A percentile compares a stretch with the other conserved stretches of the same genome.
These are phyloP conservation scores for Irpex sp. DNA, from an alignment of 1,284 basidiomycete genomes.

Conservation along the genomic window DNA sequence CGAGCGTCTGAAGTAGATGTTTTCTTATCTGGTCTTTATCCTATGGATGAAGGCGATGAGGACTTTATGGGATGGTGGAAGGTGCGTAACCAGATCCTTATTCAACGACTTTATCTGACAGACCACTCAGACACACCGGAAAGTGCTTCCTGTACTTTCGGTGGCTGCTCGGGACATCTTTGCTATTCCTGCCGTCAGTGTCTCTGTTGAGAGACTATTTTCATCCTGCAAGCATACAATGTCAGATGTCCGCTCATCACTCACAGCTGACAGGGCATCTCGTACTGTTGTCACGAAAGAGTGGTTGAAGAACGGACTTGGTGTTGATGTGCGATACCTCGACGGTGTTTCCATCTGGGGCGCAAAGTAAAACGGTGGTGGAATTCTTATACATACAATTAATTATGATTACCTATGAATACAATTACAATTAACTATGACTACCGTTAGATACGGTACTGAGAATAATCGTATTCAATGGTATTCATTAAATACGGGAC, in stretches of 20 bases:
- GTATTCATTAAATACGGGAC: constrained; percentile 7
- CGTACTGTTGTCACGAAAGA: constrained; percentile 20
- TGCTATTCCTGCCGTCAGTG: constrained; percentile 23
- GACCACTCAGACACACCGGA: constrained; percentile 6
- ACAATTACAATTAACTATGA: constrained; percentile 7
- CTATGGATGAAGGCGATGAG: constrained; percentile 10
- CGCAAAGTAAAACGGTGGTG: background rate
- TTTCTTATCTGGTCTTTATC: constrained; percentile 3
- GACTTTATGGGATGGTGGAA: constrained; percentile 18
- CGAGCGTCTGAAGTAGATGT: constrained; percentile 4
- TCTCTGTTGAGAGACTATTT: constrained; percentile 23
- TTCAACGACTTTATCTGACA: background rate
- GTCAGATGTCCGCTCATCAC: constrained; percentile 17
- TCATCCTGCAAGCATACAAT: constrained; percentile 21
- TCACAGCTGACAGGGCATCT: constrained; percentile 18
- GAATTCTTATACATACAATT: background rate
- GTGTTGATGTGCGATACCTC: constrained; percentile 17
- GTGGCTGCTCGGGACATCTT: constrained; percentile 20
- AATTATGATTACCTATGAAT: constrained; percentile 8
- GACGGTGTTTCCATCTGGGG: constrained; percentile 7
- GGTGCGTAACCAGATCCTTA: constrained; percentile 5
- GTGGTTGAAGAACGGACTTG: constrained; percentile 21
- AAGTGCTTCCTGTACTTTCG: constrained; percentile 9
- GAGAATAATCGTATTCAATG: constrained; percentile 3
- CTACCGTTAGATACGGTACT: background rate